Base-by-base conservation (phyloP, 768 basidiomycete genomes). In the Macrolepiota fuliginosa region DNA sequence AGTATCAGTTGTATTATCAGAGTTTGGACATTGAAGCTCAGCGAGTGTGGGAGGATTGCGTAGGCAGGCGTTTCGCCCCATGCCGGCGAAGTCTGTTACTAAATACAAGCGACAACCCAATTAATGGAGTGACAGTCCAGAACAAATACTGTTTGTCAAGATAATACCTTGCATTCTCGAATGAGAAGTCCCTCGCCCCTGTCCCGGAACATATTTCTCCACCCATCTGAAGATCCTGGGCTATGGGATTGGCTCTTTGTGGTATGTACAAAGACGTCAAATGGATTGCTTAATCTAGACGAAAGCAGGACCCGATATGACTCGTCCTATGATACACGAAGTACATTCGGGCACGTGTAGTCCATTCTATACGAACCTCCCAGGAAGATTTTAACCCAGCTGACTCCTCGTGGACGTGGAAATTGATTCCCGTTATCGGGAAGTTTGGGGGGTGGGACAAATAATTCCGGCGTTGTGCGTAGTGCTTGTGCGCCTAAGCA, bases 321-420 rank as follows among this genome's bases (percentile, higher is more conserved):
- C 57, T 58, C n/a, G 45, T 12, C 42, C 42, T 24, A 49, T 49
- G 47, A 49, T 49, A 24, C 36, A 54, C 22, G 35, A 54, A 54
- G 35, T 36, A 32, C 22, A 54, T 35, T 22, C 11, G 22, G 45
- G 25, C 60, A 61, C 53, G 60, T 55, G 53, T 29, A 47, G 29
- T 24, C 53, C 53, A 39, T 45, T 61, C 59, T 27, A 55, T 47
- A n/a, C 25, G 19, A 29, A 27, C 42, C 29, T 29, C 47, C 47
- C 24, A 51, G 25, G 56, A 17, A 25, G 40, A 27, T 29, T 24
- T 15, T 36, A 32, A 32, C 36, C 36, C 52, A 47, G 32, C 19
- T 54, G 35, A 11, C 60, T n/a, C 6, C 24, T 39, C 60, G 54
- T 49, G 36, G 60, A 55, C 53, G 54, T 54, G 46, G 60, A 61